A percentile compares a stretch with the other conserved stretches of the same genome.
Evolutionary conservation across 495 filamentous ascomycete species (phyloP).

Genomic region (Sordaria brevicollis): DNA sequence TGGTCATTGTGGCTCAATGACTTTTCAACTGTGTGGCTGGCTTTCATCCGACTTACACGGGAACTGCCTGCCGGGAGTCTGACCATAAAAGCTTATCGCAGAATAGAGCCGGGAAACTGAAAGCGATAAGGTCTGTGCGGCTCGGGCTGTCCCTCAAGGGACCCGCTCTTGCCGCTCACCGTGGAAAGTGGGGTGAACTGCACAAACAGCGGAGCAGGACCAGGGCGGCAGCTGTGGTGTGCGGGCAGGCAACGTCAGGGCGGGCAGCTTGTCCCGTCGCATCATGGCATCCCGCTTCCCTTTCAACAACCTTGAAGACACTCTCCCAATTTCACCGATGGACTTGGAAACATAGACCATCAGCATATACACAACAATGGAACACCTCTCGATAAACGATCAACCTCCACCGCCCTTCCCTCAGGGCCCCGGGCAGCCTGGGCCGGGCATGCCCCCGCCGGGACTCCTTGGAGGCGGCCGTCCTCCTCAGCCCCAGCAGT

Average conservation of each 20-base stretch:
- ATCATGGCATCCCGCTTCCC: neutral
- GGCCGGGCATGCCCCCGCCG: conserved; percentile 14
- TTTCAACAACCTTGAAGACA: neutral
- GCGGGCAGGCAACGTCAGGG: neutral
- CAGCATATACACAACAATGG: conserved; percentile 28
- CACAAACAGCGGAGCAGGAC: neutral
- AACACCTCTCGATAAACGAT: conserved; percentile 37
- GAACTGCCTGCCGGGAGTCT: neutral
- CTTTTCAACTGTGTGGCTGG: neutral
- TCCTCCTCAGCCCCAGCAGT: conserved; percentile 41
- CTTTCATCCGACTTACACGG: neutral
- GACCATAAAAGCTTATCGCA: neutral
- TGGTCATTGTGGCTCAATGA: neutral
- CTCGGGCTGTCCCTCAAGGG: neutral
- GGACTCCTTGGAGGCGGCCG: conserved; percentile 16
- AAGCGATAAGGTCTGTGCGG: neutral
- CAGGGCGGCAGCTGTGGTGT: neutral
- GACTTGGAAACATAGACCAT: conserved; percentile 3
- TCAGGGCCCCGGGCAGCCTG: conserved; percentile 4
- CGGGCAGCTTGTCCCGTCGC: neutral
- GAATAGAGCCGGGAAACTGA: neutral
- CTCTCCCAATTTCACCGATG: neutral
- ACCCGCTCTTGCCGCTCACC: neutral
- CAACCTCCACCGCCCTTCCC: conserved; percentile 21
- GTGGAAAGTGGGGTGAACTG: neutral